Base-by-base conservation (phyloP, 768 basidiomycete species). In the Rhodosporidiobolus sp. region DNA sequence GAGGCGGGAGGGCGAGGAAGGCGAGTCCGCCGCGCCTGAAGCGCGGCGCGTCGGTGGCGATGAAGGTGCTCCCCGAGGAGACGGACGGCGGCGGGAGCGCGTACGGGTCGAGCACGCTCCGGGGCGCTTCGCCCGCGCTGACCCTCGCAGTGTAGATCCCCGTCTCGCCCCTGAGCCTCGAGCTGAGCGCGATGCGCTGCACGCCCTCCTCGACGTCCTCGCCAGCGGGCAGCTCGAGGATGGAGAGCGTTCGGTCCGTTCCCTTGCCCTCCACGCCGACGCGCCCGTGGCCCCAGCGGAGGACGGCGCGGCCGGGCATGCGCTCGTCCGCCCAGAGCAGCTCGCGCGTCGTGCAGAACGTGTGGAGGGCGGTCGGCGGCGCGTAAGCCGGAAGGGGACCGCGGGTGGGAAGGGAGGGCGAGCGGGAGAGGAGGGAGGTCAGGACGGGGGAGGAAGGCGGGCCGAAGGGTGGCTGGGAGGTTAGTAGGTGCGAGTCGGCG, bases 321-420 rank as follows among this genome's bases (percentile, higher is more conserved):
- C 74, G 49, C 30, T 50, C 57, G 64, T 76, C 74, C 32, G 69
- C 22, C 52, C 50, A 67, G 20, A 76, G n/a, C 9, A 76, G 16
- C 26, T 69, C 74, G 20, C 61, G 55, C 16, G 67, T 76, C 22
- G 74, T 76, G 50, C 66, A 71, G 35, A 75, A 43, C 38, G 57
- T 20, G 53, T 72, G 57, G 16, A 69, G 6, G 9, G 55, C 9
- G 0, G 64, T 54, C 0, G 54, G 46, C 1, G 49, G 22, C 7
- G 46, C 5, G n/a, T 26, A 10, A 30, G 38, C 3, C 17, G 35
- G 0, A 24, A 6, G 5, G 5, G 28, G 22, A 3, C 24, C 32
- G 16, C 49, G 11, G 48, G 28, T 4, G n/a, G 32, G 34, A 6
- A 45, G 24, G 0, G 68, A 50, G 1, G 56, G 61, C 4, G 63